A percentile compares a stretch with the other conserved stretches of the same genome.
Conservation (phyloP, 2,329 filamentous ascomycete genomes). For the Karstenula rhodostoma region DNA sequence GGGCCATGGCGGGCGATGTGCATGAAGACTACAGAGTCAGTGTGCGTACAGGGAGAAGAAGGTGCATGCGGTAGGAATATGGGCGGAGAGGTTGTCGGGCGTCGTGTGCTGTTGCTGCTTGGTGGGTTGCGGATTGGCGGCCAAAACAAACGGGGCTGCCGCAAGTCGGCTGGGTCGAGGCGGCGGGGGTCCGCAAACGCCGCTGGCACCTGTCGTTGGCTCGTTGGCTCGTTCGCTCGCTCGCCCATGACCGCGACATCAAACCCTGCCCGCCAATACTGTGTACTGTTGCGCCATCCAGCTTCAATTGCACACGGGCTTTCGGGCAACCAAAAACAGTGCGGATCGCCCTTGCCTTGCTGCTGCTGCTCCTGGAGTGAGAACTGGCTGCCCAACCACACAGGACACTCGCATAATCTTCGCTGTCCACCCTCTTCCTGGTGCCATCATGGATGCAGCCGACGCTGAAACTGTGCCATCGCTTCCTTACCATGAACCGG, state of each 20-base stretch:
- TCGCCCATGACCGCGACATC: slow-evolving; percentile 18
- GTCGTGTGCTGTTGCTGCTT: slow-evolving; percentile 27
- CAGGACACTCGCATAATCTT: slow-evolving; percentile 3
- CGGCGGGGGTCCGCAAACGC: slow-evolving; percentile 34
- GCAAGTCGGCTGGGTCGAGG: slow-evolving; percentile 25
- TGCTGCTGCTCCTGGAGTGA: not conserved
- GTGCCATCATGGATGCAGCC: slow-evolving; percentile 32
- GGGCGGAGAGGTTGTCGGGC: slow-evolving; percentile 13
- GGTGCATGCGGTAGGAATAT: slow-evolving; percentile 33
- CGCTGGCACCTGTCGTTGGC: slow-evolving; percentile 34
- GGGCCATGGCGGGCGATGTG: slow-evolving; percentile 48
- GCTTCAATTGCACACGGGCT: not conserved
- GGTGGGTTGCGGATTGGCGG: slow-evolving; percentile 32
- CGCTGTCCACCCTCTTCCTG: slow-evolving; percentile 17
- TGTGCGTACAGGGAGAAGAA: slow-evolving; percentile 10
- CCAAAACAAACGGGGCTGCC: slow-evolving; percentile 39
- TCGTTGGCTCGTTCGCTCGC: too few relatives aligned
- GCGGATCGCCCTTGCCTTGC: not conserved
- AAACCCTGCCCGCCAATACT: slow-evolving; percentile 11
- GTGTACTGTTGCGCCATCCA: slow-evolving; percentile 7
- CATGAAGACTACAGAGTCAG: slow-evolving; percentile 34
- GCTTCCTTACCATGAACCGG: slow-evolving; percentile 69
- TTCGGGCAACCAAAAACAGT: not conserved
- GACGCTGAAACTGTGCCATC: slow-evolving; percentile 33
- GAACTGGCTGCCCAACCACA: too few relatives aligned